phyloP scores from a whole-genome alignment of 1,284 basidiomycete species.

The Cutaneotrichosporon sp. region DNA sequence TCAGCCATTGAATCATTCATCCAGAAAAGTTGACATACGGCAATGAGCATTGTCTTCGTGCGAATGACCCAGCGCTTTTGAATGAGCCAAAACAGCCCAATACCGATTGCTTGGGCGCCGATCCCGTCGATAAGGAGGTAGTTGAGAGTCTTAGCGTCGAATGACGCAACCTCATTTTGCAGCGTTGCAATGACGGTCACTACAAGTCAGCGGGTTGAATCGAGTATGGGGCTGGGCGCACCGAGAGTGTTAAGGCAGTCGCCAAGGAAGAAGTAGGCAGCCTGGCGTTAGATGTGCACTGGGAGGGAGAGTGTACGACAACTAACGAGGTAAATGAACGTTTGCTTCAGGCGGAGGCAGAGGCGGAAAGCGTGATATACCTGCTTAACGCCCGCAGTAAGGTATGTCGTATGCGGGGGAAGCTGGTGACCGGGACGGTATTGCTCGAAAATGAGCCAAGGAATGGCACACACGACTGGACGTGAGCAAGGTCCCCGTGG shows the following conservation, averaged over 20 bases:
- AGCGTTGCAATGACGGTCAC: conserved; percentile 65
- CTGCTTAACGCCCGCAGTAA: conserved; percentile 50
- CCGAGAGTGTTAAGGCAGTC: conserved; percentile 56
- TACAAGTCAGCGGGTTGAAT: conserved; percentile 4
- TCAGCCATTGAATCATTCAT: conserved; percentile 50
- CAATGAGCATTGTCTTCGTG: conserved; percentile 59
- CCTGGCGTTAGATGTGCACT: conserved; percentile 66
- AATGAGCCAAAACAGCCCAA: conserved; percentile 67
- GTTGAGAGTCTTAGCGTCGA: conserved; percentile 41
- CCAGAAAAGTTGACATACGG: conserved; percentile 50
- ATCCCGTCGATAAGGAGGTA: conserved; percentile 69
- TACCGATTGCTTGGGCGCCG: conserved; percentile 63
- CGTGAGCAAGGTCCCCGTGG: too few species aligned
- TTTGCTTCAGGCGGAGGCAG: conserved; percentile 64
- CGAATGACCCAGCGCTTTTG: conserved; percentile 66
- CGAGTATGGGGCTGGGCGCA: too few species aligned
- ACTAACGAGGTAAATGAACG: conserved; percentile 45
- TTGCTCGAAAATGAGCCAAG: conserved; percentile 22
- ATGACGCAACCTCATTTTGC: conserved; percentile 61
- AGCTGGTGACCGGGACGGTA: conserved; percentile 24
- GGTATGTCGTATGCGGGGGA: conserved; percentile 15
- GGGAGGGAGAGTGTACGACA: conserved; percentile 12
- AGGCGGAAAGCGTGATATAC: conserved; percentile 62
- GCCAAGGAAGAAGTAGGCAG: conserved; percentile 55
- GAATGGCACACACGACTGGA: conserved; percentile 16